phyloP scores from a whole-genome alignment of 1,139 yeast species.

The Schizosaccharomyces versatilis region DNA sequence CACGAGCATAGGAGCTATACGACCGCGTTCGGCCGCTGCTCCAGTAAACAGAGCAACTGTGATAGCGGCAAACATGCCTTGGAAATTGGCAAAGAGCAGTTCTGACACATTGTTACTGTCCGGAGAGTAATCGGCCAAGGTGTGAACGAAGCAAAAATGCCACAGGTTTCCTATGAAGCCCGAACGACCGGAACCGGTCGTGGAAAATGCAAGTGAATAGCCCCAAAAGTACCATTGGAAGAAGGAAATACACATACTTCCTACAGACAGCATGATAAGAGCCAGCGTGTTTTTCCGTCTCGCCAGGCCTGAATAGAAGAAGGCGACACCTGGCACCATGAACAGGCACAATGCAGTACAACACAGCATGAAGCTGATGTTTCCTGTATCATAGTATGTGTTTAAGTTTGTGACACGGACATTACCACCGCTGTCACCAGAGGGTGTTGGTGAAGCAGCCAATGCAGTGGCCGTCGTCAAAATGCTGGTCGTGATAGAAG shows the following conservation, averaged over 20 bases:
- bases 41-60: slow-evolving; percentile 83
- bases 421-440: slow-evolving; percentile 5
- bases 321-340: slow-evolving; percentile 81
- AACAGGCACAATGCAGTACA: slow-evolving; percentile 57
- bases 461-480: background rate
- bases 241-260: slow-evolving; percentile 32
- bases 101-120: slow-evolving; percentile 43
- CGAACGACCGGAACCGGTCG: slow-evolving; percentile 36
- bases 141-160: slow-evolving; percentile 57
- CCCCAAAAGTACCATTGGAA: slow-evolving; percentile 91
- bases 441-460: background rate
- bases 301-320: slow-evolving; percentile 83
- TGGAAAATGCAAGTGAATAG: slow-evolving; percentile 67
- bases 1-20: slow-evolving; percentile 64
- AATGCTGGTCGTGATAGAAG: too few species aligned
- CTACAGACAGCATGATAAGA: slow-evolving; percentile 64
- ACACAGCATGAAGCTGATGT: slow-evolving; percentile 28
- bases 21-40: slow-evolving; percentile 85
- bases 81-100: slow-evolving; percentile 64
- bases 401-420: slow-evolving; percentile 11
- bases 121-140: slow-evolving; percentile 30
- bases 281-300: slow-evolving; percentile 78
- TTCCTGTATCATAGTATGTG: slow-evolving; percentile 27
- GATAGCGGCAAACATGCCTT: slow-evolving; percentile 76
- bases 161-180: slow-evolving; percentile 71